Conservation (phyloP, 2,329 filamentous ascomycete genomes). For the Sporothrix globosa region DNA sequence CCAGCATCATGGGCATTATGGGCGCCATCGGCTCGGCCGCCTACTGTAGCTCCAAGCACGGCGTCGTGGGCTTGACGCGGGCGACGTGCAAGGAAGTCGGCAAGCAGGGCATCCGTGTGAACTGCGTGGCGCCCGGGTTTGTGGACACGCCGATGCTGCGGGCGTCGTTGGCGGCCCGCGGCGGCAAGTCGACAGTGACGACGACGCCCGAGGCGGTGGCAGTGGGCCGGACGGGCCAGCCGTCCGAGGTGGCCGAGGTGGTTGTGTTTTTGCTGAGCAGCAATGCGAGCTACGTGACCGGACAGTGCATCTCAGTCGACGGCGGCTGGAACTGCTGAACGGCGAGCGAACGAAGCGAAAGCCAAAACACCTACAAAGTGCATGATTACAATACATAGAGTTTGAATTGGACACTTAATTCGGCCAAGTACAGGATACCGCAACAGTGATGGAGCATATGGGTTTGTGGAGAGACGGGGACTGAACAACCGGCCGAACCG, state of each 20-base stretch:
- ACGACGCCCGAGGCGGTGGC: slow-evolving; percentile 41
- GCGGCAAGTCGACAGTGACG: slow-evolving; percentile 42
- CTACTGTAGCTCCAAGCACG: slow-evolving; percentile 47
- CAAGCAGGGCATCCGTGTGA: slow-evolving; percentile 50
- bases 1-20: slow-evolving; percentile 34
- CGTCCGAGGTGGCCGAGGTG: slow-evolving; percentile 54
- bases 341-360: not conserved
- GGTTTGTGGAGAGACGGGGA: too few relatives aligned
- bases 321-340: slow-evolving; percentile 32
- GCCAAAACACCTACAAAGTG: too few relatives aligned
- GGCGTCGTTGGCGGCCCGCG: slow-evolving; percentile 19
- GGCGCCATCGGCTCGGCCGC: slow-evolving; percentile 46
- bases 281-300: slow-evolving; percentile 31
- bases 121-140: slow-evolving; percentile 39
- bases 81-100: slow-evolving; percentile 47
- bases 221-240: slow-evolving; percentile 47
- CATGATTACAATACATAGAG: too few relatives aligned
- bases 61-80: slow-evolving; percentile 46
- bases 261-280: slow-evolving; percentile 49
- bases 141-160: slow-evolving; percentile 34
- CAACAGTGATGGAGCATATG: too few relatives aligned
- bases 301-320: slow-evolving; percentile 33
- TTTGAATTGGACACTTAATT: too few relatives aligned
- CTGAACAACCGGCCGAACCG: too few relatives aligned
- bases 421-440: too few relatives aligned